Evolutionary conservation across 495 filamentous ascomycete species (phyloP).

Genomic region (Amniculicola lignicola): DNA sequence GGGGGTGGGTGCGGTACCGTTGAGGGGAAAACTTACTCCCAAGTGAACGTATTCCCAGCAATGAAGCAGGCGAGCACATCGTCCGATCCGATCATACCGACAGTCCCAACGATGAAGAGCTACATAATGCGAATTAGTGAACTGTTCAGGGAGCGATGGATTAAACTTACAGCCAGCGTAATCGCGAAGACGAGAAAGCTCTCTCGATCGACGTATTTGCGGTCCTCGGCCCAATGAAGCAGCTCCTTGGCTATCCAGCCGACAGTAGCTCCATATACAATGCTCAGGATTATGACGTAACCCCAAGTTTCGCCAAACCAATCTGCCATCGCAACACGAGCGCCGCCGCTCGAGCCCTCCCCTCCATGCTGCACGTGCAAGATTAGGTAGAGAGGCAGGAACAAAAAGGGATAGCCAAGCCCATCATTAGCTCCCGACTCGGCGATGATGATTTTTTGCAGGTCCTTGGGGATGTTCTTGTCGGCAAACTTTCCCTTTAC

Average conservation of each 20-base stretch:
- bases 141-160: no score
- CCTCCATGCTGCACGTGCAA: conserved; percentile 66
- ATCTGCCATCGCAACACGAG: conserved; percentile 63
- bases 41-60: conserved; percentile 86
- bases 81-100: conserved; percentile 86
- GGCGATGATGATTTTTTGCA: conserved; percentile 85
- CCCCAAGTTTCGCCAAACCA: conserved; percentile 90
- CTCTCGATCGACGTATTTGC: conserved; percentile 80
- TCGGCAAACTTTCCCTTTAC: conserved; percentile 94
- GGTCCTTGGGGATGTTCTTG: conserved; percentile 74
- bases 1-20: no score
- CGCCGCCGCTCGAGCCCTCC: conserved; percentile 55
- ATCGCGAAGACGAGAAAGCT: conserved; percentile 89
- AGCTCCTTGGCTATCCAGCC: conserved; percentile 79
- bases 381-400: conserved; percentile 77
- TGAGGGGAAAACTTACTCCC: conserved; percentile 53
- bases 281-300: conserved; percentile 76
- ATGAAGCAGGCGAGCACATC: conserved; percentile 93
- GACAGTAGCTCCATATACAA: conserved; percentile 70
- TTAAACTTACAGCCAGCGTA: conserved; percentile 64
- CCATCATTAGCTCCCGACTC: conserved; percentile 93
- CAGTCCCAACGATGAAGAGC: conserved; percentile 81
- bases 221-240: conserved; percentile 79
- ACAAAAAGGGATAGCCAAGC: conserved; percentile 89
- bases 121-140: conserved; percentile 1